Evolutionary conservation across 2,329 filamentous ascomycete species (phyloP).

Genomic region (Ceratocystis variospora): DNA sequence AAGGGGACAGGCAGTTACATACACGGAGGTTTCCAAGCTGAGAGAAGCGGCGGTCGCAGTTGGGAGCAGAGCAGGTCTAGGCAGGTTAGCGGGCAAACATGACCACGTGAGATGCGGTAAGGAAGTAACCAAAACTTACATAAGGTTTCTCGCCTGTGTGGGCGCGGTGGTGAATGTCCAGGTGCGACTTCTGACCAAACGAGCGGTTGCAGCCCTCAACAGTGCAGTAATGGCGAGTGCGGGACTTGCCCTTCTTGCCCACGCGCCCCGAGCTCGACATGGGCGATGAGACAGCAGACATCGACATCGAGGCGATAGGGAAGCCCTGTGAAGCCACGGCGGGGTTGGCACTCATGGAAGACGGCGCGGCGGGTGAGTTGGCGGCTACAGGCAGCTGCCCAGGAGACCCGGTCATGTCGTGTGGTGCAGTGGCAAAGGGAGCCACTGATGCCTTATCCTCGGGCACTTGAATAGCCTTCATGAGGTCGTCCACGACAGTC

Average conservation of each 20-base stretch:
- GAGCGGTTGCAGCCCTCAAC: slow-evolving; percentile 63
- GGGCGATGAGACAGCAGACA: background rate
- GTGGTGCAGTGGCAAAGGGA: background rate
- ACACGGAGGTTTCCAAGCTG: slow-evolving; percentile 85
- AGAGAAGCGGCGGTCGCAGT: slow-evolving; percentile 69
- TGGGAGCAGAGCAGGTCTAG: slow-evolving; percentile 53
- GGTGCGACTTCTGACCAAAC: slow-evolving; percentile 84
- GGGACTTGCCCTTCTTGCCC: slow-evolving; percentile 4
- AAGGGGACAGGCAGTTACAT: slow-evolving; percentile 22
- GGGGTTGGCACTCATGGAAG: background rate
- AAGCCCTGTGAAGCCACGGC: background rate
- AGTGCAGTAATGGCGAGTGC: slow-evolving; percentile 45
- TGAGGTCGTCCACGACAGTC: slow-evolving; percentile 76
- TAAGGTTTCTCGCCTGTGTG: slow-evolving; percentile 89
- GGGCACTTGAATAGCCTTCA: slow-evolving; percentile 63
- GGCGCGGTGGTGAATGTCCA: slow-evolving; percentile 75
- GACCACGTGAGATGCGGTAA: slow-evolving; percentile 4
- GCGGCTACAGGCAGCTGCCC: background rate
- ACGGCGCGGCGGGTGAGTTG: background rate
- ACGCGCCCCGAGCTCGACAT: background rate
- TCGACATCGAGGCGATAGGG: slow-evolving; percentile 14
- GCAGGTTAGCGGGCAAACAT: slow-evolving; percentile 21
- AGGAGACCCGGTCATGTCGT: slow-evolving; percentile 14
- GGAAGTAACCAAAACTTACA: slow-evolving; percentile 37
- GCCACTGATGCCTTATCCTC: slow-evolving; percentile 31